A percentile compares a stretch with the other conserved stretches of the same genome.
Evolutionary conservation across 129 eudicot species (phyloP).

Genomic region (Tagetes patula): DNA sequence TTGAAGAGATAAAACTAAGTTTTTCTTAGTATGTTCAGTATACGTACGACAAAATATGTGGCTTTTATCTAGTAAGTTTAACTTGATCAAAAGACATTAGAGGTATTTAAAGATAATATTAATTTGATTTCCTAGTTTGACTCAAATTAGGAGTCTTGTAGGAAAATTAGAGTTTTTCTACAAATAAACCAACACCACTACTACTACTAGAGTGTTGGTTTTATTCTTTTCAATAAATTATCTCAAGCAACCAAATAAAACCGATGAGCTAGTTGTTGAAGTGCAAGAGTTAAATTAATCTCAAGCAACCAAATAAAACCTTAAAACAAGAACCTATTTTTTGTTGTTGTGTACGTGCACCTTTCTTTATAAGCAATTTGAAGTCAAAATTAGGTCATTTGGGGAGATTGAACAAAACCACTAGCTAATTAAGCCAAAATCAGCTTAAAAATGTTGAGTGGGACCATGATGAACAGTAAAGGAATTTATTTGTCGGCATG

Average conservation of each 20-base stretch:
- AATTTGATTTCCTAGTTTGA: too few relatives aligned
- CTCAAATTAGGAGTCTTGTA: too few relatives aligned
- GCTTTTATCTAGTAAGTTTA: too few relatives aligned
- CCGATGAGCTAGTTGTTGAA: too few relatives aligned
- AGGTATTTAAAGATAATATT: too few relatives aligned
- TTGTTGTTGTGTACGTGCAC: neutral
- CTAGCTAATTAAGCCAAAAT: constrained; percentile 11
- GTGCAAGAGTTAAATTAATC: neutral
- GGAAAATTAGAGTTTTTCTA: too few relatives aligned
- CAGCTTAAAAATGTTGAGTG: neutral
- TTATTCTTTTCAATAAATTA: neutral
- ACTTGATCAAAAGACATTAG: too few relatives aligned
- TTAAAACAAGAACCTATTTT: constrained; percentile 6
- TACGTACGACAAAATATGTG: too few relatives aligned
- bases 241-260: too few relatives aligned
- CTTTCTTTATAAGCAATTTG: constrained; percentile 5
- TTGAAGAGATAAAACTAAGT: too few relatives aligned
- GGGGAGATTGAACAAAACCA: neutral
- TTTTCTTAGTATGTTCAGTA: too few relatives aligned
- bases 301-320: neutral
- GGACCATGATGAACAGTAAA: constrained; percentile 26
- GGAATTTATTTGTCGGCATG: constrained; percentile 4
- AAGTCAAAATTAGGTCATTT: constrained; percentile 20
- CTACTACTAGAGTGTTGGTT: neutral
- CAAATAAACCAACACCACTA: too few relatives aligned